Conservation (phyloP, 2,329 filamentous ascomycete species). For the Sodiomyces alkalinus region DNA sequence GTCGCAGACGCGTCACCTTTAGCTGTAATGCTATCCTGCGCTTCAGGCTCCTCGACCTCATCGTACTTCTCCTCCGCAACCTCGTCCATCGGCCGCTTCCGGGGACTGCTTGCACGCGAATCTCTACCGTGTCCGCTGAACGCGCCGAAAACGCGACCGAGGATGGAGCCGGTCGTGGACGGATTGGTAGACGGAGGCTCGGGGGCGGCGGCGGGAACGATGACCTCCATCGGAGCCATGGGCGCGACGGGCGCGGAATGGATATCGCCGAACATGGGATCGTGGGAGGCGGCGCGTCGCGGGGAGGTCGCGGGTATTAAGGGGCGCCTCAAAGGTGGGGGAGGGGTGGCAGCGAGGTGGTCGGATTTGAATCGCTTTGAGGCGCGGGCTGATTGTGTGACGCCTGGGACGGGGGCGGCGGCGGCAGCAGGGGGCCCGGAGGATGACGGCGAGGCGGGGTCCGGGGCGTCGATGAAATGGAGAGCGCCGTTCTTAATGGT, state of each 20-base stretch:
- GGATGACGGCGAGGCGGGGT: no score
- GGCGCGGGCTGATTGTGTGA: neutral
- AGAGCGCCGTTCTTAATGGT: no score
- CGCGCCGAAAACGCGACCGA: neutral
- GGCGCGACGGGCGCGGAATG: neutral
- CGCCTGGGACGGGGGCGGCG: no score
- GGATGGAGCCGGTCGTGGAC: neutral
- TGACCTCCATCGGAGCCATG: conserved; percentile 1
- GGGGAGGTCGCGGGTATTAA: no score
- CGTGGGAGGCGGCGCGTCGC: neutral
- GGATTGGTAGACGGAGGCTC: neutral
- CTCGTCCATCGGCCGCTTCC: conserved; percentile 7
- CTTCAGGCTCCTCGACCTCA: conserved; percentile 6
- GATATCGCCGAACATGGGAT: neutral
- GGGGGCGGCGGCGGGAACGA: neutral
- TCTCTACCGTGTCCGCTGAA: neutral
- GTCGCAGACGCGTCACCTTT: neutral
- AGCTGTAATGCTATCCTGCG: conserved; percentile 2
- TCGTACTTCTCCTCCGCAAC: no score
- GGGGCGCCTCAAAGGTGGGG: no score
- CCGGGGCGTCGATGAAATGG: no score
- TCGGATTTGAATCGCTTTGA: conserved; percentile 1
- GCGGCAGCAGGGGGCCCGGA: no score
- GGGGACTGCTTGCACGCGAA: neutral
- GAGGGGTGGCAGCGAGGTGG: no score